phyloP scores from a whole-genome alignment of 108 stramenopile genomes.

The Licmophora abbreviata region DNA sequence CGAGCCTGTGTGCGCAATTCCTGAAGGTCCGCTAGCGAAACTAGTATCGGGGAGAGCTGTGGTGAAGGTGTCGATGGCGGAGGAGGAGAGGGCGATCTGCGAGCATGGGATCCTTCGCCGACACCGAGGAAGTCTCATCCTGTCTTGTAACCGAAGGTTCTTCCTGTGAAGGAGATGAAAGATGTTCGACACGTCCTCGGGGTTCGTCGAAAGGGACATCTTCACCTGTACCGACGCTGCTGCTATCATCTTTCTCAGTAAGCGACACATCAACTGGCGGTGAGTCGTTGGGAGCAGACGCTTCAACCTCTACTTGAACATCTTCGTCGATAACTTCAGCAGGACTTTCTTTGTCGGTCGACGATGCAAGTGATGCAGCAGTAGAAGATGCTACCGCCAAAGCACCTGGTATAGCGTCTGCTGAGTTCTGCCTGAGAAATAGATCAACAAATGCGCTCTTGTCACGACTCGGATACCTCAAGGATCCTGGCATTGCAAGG shows the following conservation, averaged over 20 bases:
- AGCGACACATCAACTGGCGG: background rate
- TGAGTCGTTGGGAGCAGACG: background rate
- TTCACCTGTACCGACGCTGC: background rate
- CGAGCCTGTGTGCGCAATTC: slow-evolving; percentile 19
- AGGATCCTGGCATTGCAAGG: slow-evolving; percentile 8
- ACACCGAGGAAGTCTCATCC: background rate
- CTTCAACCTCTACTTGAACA: background rate
- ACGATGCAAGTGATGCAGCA: slow-evolving; percentile 73
- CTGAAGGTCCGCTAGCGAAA: slow-evolving; percentile 63
- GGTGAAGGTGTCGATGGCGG: slow-evolving; percentile 63
- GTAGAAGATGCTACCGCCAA: slow-evolving; percentile 54
- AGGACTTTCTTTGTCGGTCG: slow-evolving; percentile 18
- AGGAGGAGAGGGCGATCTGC: slow-evolving; percentile 40
- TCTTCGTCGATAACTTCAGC: slow-evolving; percentile 5
- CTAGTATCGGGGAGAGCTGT: slow-evolving; percentile 57
- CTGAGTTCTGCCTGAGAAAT: slow-evolving; percentile 17
- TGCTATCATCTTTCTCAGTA: background rate
- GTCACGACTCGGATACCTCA: slow-evolving; percentile 22
- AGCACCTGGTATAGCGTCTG: slow-evolving; percentile 19
- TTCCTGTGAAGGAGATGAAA: slow-evolving; percentile 1
- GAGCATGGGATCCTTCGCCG: slow-evolving; percentile 1
- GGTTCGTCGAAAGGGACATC: background rate
- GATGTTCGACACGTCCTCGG: background rate
- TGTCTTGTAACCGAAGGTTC: background rate
- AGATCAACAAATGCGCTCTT: slow-evolving; percentile 53